Percentiles rank a stretch among this genome's conserved stretches.
phyloP scores from a whole-genome alignment of 2,329 filamentous ascomycete species.

The Trichoderma polysporum region DNA sequence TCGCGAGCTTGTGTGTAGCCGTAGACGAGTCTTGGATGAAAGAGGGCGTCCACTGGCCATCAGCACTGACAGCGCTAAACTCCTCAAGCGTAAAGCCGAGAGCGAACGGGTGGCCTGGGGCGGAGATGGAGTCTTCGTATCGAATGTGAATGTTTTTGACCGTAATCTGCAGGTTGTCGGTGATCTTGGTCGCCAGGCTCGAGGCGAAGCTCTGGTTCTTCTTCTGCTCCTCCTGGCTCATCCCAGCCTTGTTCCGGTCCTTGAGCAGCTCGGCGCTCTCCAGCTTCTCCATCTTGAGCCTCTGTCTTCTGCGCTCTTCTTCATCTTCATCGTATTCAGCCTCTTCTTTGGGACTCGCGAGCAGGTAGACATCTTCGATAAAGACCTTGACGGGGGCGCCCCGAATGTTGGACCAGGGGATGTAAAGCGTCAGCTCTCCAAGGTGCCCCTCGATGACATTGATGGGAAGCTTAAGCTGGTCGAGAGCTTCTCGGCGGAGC shows the following conservation, averaged over 20 bases:
- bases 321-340: slow-evolving; percentile 90
- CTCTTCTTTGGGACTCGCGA: slow-evolving; percentile 95
- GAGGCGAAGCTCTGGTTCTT: slow-evolving; percentile 98
- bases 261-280: slow-evolving; percentile 94
- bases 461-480: slow-evolving; percentile 93
- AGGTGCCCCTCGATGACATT: slow-evolving; percentile 96
- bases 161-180: slow-evolving; percentile 96
- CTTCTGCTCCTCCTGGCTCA: slow-evolving; percentile 93
- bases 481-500: slow-evolving; percentile 88
- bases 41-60: slow-evolving; percentile 90
- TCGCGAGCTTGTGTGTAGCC: slow-evolving; percentile 91
- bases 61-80: slow-evolving; percentile 95
- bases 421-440: slow-evolving; percentile 84
- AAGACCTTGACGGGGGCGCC: slow-evolving; percentile 92
- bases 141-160: slow-evolving; percentile 98
- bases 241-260: slow-evolving; percentile 85
- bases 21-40: slow-evolving; percentile 86
- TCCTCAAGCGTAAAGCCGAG: slow-evolving; percentile 90
- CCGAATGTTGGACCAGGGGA: slow-evolving; percentile 95
- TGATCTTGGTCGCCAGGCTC: slow-evolving; percentile 91
- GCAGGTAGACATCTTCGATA: slow-evolving; percentile 93
- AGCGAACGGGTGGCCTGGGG: slow-evolving; percentile 91
- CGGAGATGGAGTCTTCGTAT: slow-evolving; percentile 96
- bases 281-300: slow-evolving; percentile 98
- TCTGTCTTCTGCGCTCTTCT: slow-evolving; percentile 79